Evolutionary conservation across 805 yeast species (phyloP), one percentile per base, ranked within the genome.

Genomic region (Yamadazyma insecticola): DNA sequence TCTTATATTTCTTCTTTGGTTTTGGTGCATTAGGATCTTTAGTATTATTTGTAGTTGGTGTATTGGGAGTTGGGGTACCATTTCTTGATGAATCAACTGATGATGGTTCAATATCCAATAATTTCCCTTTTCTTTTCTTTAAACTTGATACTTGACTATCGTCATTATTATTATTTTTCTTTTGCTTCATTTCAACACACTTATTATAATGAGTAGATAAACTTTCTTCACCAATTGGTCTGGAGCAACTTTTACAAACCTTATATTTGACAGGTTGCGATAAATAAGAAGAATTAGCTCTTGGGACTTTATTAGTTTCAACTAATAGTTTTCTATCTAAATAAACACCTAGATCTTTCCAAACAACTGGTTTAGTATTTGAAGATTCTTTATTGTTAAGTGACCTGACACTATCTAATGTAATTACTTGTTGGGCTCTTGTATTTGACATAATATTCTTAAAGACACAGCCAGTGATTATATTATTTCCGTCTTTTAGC

Each of bases 301-400:
- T 35, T 34, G 18, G 23, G 28, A 13, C 36, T 41, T 22, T 23
- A 12, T 46, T 47, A 12, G 55, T 45, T 30, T 55, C 52, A 28
- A 46, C 42, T 24, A 53, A 53, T 26, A 64, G 40, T 31, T 60
- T 60, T 39, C 59, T 62, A 38, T 64, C 72, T 29, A 65, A 47
- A 36, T 59, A 65, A 8, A 53, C 60, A 8, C 72, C 72, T 33
- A 65, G 56, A 25, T 65, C 72, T 44, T 64, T 65, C 72, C 72
- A 65, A 36, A 60, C 53, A 18, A 60, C 54, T 7, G 57, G 51
- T 33, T 56, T 39, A 13, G 28, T 21, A 15, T 35, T 35, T 14
- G 16, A 20, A n/a, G n/a, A n/a, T n/a, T n/a, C n/a, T n/a, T n/a
- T n/a, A n/a, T n/a, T n/a, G 18, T 16, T 20, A 22, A 34, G 33